Evolutionary conservation across 441 rosid genomes (phyloP), one percentile per base, ranked within the genome.

Genomic region (Populus hybrid): DNA sequence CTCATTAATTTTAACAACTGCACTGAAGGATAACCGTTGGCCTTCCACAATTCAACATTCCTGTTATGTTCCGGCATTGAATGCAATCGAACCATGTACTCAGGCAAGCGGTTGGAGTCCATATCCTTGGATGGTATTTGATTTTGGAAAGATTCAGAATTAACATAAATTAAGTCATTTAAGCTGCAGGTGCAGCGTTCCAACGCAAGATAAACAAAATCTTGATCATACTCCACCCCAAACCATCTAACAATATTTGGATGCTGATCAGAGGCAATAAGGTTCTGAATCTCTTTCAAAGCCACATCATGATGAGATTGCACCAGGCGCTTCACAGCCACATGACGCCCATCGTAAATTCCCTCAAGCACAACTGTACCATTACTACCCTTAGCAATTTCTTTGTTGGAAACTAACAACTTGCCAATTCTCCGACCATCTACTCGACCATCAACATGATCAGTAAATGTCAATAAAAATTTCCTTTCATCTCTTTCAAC

Each of bases 291-390:
- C 85, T 92, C 98, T 81, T 92, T 91, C 81, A 89, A 79, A 76
- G 98, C 97, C 76, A 94, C 96, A 73, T 91, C 98, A 79, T 92
- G 92, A 83, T 92, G 97, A 67, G 96, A 81, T 80, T 88, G 90
- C 69, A 94, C 96, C 73, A 94, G 94, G 79, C 95, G 93, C 83
- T 94, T 94, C 75, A 92, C 98, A 10, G 98, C 97, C 32, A 92
- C 97, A 36, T 86, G 77, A 78, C 92, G 92, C 30, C 98, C 95
- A 65, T 91, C 93, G 81, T 92, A 91, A 36, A 82, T 77, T 30
- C 98, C 98, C 78, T 94, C 98, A 73, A 94, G 88, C 32, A 92
- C 95, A 81, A 94, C 85, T 21, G 98, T 92, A 72, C 97, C 97
- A 69, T 94, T 90, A 74, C 97, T 92, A 21, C 98, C 97, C 85